Conservation (phyloP, 2,329 filamentous ascomycete species). For the Aspergillus hortae region DNA sequence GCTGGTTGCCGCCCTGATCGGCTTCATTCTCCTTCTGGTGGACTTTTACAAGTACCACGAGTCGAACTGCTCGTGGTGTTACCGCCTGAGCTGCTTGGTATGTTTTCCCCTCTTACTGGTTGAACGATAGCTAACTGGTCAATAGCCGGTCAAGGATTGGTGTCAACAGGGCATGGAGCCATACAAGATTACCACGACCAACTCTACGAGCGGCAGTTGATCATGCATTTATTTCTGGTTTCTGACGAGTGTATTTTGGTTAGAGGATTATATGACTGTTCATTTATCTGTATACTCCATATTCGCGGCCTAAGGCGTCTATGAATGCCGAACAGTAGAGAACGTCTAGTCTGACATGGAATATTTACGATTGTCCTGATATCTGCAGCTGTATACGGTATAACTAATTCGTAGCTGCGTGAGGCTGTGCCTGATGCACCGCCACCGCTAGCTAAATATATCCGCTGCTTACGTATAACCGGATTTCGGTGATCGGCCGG, state of each 20-base stretch:
- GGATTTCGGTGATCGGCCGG: background rate
- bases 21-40: slow-evolving; percentile 80
- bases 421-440: background rate
- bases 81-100: slow-evolving; percentile 89
- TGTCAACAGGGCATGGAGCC: slow-evolving; percentile 34
- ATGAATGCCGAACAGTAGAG: too few relatives aligned
- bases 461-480: too few relatives aligned
- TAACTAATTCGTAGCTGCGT: background rate
- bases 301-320: background rate
- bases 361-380: too few relatives aligned
- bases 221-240: background rate
- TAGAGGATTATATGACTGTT: background rate
- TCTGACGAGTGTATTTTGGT: background rate
- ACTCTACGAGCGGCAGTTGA: slow-evolving; percentile 1
- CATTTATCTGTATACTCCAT: background rate
- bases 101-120: slow-evolving; percentile 40
- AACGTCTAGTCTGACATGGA: too few relatives aligned
- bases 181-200: slow-evolving; percentile 6
- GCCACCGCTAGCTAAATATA: too few relatives aligned
- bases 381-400: too few relatives aligned
- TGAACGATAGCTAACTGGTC: slow-evolving; percentile 10
- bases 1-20: slow-evolving; percentile 74
- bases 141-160: slow-evolving; percentile 44
- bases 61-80: slow-evolving; percentile 83
- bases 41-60: slow-evolving; percentile 80